Evolutionary conservation across 2,329 filamentous ascomycete species (phyloP), one percentile per base, ranked within the genome.

Genomic region (Fusarium floridanum): DNA sequence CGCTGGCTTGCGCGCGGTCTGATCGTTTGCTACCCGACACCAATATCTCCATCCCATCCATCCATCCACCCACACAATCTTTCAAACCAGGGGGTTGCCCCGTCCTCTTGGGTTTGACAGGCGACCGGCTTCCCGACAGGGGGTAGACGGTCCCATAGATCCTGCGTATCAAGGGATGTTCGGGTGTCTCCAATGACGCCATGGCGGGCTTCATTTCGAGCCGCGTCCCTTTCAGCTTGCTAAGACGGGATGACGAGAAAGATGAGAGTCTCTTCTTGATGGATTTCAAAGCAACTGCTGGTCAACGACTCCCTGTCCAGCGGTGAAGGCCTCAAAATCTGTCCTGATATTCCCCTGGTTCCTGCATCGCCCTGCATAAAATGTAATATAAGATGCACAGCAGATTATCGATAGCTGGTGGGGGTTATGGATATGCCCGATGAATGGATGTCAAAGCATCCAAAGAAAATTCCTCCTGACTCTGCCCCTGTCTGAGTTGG

Each of bases 31-130:
- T 50, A 50, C 67, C 60, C 67, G 63, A 64, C 70, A 72, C 75
- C 68, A 59, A 59, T 72, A 72, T 73, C 62, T 75, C 61, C 72
- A 75, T 70, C 41, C 61, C 72, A 75, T 70, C 41, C 41, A 43
- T 22, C 41, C 41, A 41, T 74, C 36, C 48, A 71, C 34, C 34
- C 34, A 36, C 34, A 14, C 34, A 56, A 69, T 72, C 72, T 72
- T 39, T 70, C 20, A 73, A 75, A 70, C 72, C 41, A 70, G 72
- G 72, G 61, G 72, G 11, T 12, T 34, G 32, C 63, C 67, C 60
- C 62, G 66, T 60, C 61, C 48, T 70, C 74, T 74, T 65, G 66
- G 72, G 63, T 76, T 74, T 76, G 71, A 71, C 76, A 77, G 69
- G 74, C 62, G 76, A 75, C 72, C 48, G 59, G 70, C 63, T 75